Evolutionary conservation across 1,284 basidiomycete species (phyloP).

Genomic region (Sanghuangporus sanghuang): DNA sequence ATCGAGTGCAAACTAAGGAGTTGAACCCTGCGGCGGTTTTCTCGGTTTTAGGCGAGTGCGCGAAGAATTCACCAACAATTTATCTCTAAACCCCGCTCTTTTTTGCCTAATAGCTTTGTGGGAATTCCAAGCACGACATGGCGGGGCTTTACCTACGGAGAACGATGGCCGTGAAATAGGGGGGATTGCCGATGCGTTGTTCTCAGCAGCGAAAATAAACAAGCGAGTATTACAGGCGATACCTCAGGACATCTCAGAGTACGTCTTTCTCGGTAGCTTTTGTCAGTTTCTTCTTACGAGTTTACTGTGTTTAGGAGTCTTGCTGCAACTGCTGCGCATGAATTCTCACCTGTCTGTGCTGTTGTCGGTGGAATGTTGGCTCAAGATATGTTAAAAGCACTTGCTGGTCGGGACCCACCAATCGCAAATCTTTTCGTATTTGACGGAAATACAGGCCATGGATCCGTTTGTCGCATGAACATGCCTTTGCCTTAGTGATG

Average conservation of each 20-base stretch:
- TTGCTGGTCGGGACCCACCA: slow-evolving; percentile 87
- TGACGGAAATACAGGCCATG: slow-evolving; percentile 75
- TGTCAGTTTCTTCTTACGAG: neutral
- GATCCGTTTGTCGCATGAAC: slow-evolving; percentile 55
- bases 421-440: slow-evolving; percentile 92
- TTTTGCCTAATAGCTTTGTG: slow-evolving; percentile 57
- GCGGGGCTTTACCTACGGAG: slow-evolving; percentile 51
- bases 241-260: slow-evolving; percentile 58
- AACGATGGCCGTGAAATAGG: slow-evolving; percentile 50
- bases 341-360: slow-evolving; percentile 87
- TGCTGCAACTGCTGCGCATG: slow-evolving; percentile 68
- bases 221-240: slow-evolving; percentile 54
- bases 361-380: slow-evolving; percentile 92
- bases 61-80: slow-evolving; percentile 5
- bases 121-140: slow-evolving; percentile 70
- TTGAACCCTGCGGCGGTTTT: slow-evolving; percentile 70
- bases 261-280: slow-evolving; percentile 24
- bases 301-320: slow-evolving; percentile 41
- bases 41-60: slow-evolving; percentile 59
- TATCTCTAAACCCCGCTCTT: slow-evolving; percentile 13
- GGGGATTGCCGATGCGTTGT: slow-evolving; percentile 53
- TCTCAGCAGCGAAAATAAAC: slow-evolving; percentile 63
- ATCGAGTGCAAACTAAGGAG: slow-evolving; percentile 73
- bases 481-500: slow-evolving; percentile 29
- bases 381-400: slow-evolving; percentile 90